Percentiles rank a stretch among this genome's conserved stretches.
phyloP scores from a whole-genome alignment of 495 filamentous ascomycete species.

The Xylaria telfairii region DNA sequence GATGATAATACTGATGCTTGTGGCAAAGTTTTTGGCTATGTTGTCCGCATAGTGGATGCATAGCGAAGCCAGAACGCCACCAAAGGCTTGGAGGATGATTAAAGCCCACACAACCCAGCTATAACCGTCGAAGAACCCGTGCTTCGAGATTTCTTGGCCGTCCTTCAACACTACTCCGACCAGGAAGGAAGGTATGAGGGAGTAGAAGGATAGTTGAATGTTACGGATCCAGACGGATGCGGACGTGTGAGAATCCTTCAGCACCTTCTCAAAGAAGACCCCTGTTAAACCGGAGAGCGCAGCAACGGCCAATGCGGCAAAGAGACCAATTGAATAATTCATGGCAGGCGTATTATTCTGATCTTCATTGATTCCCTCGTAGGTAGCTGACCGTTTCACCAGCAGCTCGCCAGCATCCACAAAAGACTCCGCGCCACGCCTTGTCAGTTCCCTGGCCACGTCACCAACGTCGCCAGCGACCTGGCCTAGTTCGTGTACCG shows the following conservation, averaged over 20 bases:
- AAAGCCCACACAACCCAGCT: constrained; percentile 89
- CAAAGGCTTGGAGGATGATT: constrained; percentile 79
- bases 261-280: constrained; percentile 93
- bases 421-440: constrained; percentile 48
- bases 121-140: constrained; percentile 93
- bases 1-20: constrained; percentile 84
- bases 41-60: constrained; percentile 88
- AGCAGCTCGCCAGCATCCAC: constrained; percentile 47
- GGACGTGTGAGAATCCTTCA: constrained; percentile 76
- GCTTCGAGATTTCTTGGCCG: constrained; percentile 77
- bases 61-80: constrained; percentile 81
- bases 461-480: constrained; percentile 49
- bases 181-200: constrained; percentile 83
- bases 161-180: constrained; percentile 87
- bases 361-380: constrained; percentile 91
- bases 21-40: constrained; percentile 90
- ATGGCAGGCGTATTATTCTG: constrained; percentile 67
- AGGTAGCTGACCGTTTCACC: constrained; percentile 85
- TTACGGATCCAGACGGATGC: constrained; percentile 91
- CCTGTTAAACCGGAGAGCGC: constrained; percentile 82
- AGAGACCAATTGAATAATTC: constrained; percentile 78
- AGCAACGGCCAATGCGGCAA: constrained; percentile 77
- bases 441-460: constrained; percentile 57
- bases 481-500: constrained; percentile 66
- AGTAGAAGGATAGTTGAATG: constrained; percentile 91